Percentiles rank a stretch among this genome's conserved stretches.
phyloP scores from a whole-genome alignment of 2,329 filamentous ascomycete species.

The Colletotrichum sp. region DNA sequence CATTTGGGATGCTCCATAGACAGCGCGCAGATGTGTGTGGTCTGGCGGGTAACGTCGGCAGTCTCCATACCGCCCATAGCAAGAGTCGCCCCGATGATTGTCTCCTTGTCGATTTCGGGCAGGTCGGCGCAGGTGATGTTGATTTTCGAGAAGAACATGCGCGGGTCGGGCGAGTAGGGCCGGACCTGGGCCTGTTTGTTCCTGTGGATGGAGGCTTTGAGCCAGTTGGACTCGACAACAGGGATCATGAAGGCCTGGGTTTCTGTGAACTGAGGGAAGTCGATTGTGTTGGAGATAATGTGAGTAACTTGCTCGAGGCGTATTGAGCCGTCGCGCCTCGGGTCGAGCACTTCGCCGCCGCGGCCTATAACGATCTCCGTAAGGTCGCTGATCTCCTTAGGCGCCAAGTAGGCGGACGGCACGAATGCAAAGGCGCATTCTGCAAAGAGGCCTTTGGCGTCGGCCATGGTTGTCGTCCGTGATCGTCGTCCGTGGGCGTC shows the following conservation, averaged over 20 bases:
- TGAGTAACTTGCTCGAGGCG: slow-evolving; percentile 56
- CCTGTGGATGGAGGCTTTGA: slow-evolving; percentile 72
- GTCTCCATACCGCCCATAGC: slow-evolving; percentile 88
- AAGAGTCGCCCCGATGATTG: slow-evolving; percentile 86
- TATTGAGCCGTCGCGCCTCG: slow-evolving; percentile 52
- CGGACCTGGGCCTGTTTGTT: slow-evolving; percentile 77
- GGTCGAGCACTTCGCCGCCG: slow-evolving; percentile 55
- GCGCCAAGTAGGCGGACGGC: slow-evolving; percentile 43
- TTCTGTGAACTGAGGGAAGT: slow-evolving; percentile 86
- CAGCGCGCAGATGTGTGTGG: slow-evolving; percentile 89
- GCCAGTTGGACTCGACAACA: slow-evolving; percentile 84
- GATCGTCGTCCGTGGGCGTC: neutral
- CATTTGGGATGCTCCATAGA: slow-evolving; percentile 77
- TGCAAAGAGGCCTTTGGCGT: slow-evolving; percentile 39
- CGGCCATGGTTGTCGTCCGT: slow-evolving; percentile 23
- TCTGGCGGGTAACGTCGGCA: slow-evolving; percentile 71
- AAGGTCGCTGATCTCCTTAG: slow-evolving; percentile 48
- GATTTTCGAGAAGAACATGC: slow-evolving; percentile 87
- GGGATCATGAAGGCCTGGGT: slow-evolving; percentile 80
- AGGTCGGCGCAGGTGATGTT: slow-evolving; percentile 84
- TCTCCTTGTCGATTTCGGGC: slow-evolving; percentile 85
- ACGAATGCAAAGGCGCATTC: slow-evolving; percentile 53
- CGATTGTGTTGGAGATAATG: slow-evolving; percentile 74
- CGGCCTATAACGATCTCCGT: slow-evolving; percentile 49
- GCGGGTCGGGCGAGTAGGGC: slow-evolving; percentile 88